A percentile compares a stretch with the other conserved stretches of the same genome.
Conservation (phyloP, 1,139 yeast genomes). For the Yamadazyma atmosphaerica region DNA sequence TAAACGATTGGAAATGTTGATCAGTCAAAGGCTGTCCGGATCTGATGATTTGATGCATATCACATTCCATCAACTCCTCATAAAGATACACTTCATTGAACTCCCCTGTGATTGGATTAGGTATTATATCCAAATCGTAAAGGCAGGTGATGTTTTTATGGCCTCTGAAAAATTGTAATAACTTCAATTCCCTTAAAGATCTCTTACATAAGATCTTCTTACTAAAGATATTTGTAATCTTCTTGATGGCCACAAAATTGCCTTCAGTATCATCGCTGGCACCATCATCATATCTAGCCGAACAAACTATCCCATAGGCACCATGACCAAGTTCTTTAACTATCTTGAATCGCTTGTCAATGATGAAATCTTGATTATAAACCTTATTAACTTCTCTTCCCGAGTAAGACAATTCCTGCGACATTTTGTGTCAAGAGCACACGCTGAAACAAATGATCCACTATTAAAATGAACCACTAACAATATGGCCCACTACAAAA, state of each 20-base stretch:
- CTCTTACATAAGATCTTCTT: conserved; percentile 87
- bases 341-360: conserved; percentile 80
- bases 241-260: conserved; percentile 80
- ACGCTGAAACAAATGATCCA: no score
- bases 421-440: background rate
- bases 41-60: conserved; percentile 93
- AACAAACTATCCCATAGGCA: conserved; percentile 94
- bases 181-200: conserved; percentile 83
- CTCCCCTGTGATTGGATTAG: conserved; percentile 63
- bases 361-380: conserved; percentile 85
- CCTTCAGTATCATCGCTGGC: conserved; percentile 20
- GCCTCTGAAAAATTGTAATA: conserved; percentile 88
- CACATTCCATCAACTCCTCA: conserved; percentile 97
- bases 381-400: conserved; percentile 55
- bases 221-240: conserved; percentile 88
- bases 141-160: conserved; percentile 91
- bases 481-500: no score
- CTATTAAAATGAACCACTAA: no score
- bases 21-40: conserved; percentile 94
- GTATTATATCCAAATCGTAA: conserved; percentile 89
- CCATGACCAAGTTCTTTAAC: conserved; percentile 95
- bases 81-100: conserved; percentile 91
- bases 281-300: conserved; percentile 84
- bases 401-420: conserved; percentile 18
- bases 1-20: conserved; percentile 89